phyloP scores from a whole-genome alignment of 148 eudicot species.

The Rhododendron kiyosumense region DNA sequence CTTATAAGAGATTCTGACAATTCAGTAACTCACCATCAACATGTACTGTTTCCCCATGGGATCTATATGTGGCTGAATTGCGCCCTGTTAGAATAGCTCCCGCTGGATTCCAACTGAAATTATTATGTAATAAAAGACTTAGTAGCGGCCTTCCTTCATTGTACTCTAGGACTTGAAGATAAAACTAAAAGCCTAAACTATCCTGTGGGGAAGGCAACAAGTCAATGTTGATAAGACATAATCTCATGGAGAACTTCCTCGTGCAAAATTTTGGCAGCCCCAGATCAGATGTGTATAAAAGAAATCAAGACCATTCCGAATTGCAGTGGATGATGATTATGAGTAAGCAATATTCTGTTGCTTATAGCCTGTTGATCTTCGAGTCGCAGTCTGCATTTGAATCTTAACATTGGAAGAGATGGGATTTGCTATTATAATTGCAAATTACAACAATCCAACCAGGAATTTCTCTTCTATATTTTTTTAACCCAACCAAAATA shows the following conservation, averaged over 20 bases:
- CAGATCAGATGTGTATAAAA: neutral
- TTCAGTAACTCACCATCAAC: constrained; percentile 80
- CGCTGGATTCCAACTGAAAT: constrained; percentile 91
- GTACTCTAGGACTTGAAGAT: neutral
- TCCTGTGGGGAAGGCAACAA: neutral
- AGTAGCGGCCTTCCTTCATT: neutral
- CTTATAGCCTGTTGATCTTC: neutral
- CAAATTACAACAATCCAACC: neutral
- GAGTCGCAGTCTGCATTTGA: neutral
- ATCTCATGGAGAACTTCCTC: neutral
- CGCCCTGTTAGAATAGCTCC: constrained; percentile 91
- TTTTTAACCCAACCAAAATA: neutral
- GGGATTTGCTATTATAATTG: too few species aligned
- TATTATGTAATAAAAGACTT: neutral
- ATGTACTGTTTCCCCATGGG: constrained; percentile 55
- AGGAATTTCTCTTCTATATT: neutral
- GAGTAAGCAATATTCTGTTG: neutral
- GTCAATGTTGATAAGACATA: neutral
- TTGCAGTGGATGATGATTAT: neutral
- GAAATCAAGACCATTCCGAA: constrained; percentile 1
- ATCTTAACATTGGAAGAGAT: neutral
- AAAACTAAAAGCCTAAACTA: neutral
- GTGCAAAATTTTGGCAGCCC: neutral
- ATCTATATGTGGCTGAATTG: constrained; percentile 84
- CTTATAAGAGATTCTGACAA: neutral